phyloP scores from a whole-genome alignment of 306 rosid genomes.

The Trichosanthes cucumerina region DNA sequence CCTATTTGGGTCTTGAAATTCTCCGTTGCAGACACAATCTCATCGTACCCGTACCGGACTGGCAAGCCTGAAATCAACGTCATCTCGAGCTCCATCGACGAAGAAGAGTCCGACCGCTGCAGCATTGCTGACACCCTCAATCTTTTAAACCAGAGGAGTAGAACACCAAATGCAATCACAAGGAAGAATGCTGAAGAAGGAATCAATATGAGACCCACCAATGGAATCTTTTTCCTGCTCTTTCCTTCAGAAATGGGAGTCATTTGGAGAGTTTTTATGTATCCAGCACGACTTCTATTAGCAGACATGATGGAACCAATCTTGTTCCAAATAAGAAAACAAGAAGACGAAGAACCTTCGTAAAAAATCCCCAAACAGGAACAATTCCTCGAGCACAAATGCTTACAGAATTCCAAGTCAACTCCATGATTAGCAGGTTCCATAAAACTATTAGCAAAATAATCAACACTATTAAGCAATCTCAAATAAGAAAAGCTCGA shows the following conservation, averaged over 20 bases:
- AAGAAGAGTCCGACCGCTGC: slow-evolving; percentile 45
- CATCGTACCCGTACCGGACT: slow-evolving; percentile 49
- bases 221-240: neutral
- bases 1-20: slow-evolving; percentile 68
- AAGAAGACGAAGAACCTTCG: slow-evolving; percentile 47
- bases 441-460: slow-evolving; percentile 38
- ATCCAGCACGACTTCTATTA: slow-evolving; percentile 30
- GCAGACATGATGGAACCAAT: slow-evolving; percentile 50
- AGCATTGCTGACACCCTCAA: slow-evolving; percentile 18
- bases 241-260: neutral
- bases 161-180: neutral
- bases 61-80: slow-evolving; percentile 66
- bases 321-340: slow-evolving; percentile 41
- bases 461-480: slow-evolving; percentile 34
- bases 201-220: neutral
- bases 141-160: slow-evolving; percentile 22
- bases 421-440: slow-evolving; percentile 30
- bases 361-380: slow-evolving; percentile 71
- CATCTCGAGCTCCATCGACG: neutral
- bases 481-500: slow-evolving; percentile 37
- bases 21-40: slow-evolving; percentile 63
- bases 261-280: slow-evolving; percentile 32
- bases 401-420: slow-evolving; percentile 43
- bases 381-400: slow-evolving; percentile 52
- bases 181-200: neutral